Evolutionary conservation across 139 green algal species (phyloP).

Genomic region (Chlorella ohadii): DNA sequence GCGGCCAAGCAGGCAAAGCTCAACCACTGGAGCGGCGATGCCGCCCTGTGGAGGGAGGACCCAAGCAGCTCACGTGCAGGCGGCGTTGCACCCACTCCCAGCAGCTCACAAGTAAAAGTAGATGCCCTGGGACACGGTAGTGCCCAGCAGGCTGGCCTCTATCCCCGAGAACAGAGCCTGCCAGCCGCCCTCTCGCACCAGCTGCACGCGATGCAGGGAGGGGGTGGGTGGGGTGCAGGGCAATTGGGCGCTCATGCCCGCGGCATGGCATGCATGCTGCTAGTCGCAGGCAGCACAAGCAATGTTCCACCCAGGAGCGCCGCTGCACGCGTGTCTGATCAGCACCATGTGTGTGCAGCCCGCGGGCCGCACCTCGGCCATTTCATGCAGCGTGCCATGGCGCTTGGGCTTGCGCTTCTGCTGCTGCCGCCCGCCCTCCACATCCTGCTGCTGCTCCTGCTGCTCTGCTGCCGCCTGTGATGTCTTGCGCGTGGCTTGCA

Average conservation of each 20-base stretch:
- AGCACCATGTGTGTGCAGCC: no score
- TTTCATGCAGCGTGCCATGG: conserved; percentile 1
- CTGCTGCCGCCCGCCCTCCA: conserved; percentile 1
- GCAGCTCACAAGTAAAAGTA: conserved; percentile 85
- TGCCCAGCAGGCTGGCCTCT: conserved; percentile 74
- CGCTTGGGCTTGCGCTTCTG: background rate
- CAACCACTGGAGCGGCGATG: no score
- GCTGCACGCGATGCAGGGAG: conserved; percentile 28
- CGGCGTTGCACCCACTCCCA: background rate
- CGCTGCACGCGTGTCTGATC: no score
- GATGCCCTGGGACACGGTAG: conserved; percentile 79
- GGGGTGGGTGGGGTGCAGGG: background rate
- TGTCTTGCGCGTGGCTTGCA: conserved; percentile 38
- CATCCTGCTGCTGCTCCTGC: background rate
- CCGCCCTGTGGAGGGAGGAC: no score
- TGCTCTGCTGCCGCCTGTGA: background rate
- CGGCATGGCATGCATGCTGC: no score
- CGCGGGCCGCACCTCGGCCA: background rate
- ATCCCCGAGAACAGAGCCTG: conserved; percentile 73
- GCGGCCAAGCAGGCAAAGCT: background rate
- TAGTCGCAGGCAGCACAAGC: no score
- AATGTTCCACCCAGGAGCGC: no score
- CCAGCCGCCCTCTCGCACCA: conserved; percentile 54
- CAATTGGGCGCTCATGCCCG: no score
- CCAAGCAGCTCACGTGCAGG: background rate